Conservation (phyloP, 768 basidiomycete species). For the Mrakia blollopis region DNA sequence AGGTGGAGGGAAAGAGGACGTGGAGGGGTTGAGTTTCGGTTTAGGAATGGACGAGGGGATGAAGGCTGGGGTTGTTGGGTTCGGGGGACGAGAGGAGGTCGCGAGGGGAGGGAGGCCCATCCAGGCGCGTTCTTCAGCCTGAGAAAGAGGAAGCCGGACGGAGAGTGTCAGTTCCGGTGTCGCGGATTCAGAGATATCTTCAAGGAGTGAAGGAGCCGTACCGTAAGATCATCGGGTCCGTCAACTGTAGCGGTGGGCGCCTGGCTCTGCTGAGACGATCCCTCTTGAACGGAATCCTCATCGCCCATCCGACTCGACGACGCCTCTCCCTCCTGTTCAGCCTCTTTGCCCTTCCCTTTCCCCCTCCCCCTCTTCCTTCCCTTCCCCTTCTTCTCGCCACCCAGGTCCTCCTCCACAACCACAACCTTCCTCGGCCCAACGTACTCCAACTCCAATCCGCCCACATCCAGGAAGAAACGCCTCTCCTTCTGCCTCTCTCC, state of each 20-base stretch:
- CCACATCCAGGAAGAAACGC: conserved; percentile 26
- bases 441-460: conserved; percentile 14
- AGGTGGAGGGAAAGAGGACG: neutral
- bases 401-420: neutral
- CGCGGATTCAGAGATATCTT: neutral
- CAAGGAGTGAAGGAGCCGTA: neutral
- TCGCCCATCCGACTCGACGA: neutral
- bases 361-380: conserved; percentile 25
- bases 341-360: conserved; percentile 24
- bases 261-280: neutral
- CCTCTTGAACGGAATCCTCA: neutral
- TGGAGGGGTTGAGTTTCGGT: neutral
- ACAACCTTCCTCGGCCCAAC: conserved; percentile 4
- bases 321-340: neutral
- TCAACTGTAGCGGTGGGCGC: no score
- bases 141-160: neutral
- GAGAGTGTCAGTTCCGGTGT: neutral
- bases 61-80: neutral
- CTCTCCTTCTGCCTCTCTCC: conserved; percentile 6
- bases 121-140: conserved; percentile 20
- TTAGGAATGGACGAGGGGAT: neutral
- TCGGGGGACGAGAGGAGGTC: neutral
- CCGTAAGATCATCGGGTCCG: neutral
- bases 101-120: neutral
- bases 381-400: conserved; percentile 7